phyloP scores from a whole-genome alignment of 305 asterid species.

The Caryopteris hybrid region DNA sequence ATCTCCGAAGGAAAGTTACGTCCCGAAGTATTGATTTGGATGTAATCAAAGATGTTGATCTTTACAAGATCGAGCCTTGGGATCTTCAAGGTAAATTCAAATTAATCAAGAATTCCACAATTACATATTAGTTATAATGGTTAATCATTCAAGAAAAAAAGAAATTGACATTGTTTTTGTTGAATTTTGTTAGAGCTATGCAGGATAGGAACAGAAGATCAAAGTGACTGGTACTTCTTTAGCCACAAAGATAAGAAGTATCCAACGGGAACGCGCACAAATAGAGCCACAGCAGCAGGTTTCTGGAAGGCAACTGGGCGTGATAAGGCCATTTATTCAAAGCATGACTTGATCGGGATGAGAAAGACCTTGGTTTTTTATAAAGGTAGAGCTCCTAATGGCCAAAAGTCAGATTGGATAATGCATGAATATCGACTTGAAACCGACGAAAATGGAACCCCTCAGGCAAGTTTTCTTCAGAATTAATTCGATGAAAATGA shows the following conservation, averaged over 20 bases:
- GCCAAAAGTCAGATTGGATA: conserved; percentile 85
- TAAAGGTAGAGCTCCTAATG: conserved; percentile 86
- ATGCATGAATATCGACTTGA: conserved; percentile 94
- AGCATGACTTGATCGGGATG: conserved; percentile 73
- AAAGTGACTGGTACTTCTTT: conserved; percentile 77
- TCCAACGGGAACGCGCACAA: conserved; percentile 83
- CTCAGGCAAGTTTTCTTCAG: conserved; percentile 91
- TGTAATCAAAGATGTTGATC: conserved; percentile 79
- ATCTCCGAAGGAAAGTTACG: conserved; percentile 64
- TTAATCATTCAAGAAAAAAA: not conserved
- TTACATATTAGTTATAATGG: not conserved
- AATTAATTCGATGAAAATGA: too few species aligned
- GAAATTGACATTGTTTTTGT: not conserved
- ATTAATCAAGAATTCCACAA: not conserved
- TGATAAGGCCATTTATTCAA: conserved; percentile 78
- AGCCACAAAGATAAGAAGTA: conserved; percentile 91
- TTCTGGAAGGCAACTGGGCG: conserved; percentile 94
- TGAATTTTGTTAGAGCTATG: conserved; percentile 49
- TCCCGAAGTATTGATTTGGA: conserved; percentile 58
- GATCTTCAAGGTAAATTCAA: conserved; percentile 68
- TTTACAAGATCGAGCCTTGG: conserved; percentile 89
- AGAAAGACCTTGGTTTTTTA: conserved; percentile 79
- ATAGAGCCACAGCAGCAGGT: conserved; percentile 83
- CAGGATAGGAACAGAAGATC: conserved; percentile 80
- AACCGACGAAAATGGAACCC: conserved; percentile 66